Evolutionary conservation across 306 rosid genomes (phyloP).

Genomic region (Inga laurina): DNA sequence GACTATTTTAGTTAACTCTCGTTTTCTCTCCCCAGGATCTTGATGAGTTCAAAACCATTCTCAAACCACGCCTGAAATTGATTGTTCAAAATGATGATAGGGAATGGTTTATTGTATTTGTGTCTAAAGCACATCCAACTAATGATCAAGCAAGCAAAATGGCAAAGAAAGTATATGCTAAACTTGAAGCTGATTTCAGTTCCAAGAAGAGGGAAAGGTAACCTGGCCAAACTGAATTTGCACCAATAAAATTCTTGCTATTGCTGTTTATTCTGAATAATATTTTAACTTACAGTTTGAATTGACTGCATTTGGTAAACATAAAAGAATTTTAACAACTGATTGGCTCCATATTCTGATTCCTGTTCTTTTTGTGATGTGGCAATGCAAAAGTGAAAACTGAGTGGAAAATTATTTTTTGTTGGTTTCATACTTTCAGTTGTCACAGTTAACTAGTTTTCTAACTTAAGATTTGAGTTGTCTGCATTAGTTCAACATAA

Average conservation of each 20-base stretch:
- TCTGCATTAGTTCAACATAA: constrained; percentile 8
- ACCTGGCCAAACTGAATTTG: constrained; percentile 31
- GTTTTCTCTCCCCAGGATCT: constrained; percentile 70
- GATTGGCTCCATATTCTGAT: constrained; percentile 23
- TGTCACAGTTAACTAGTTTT: background rate
- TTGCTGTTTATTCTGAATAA: background rate
- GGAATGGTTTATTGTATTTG: constrained; percentile 96
- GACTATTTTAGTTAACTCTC: constrained; percentile 27
- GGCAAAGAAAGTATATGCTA: constrained; percentile 93
- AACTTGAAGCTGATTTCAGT: constrained; percentile 91
- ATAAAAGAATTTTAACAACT: constrained; percentile 22
- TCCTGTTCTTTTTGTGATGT: constrained; percentile 20
- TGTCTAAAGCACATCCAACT: constrained; percentile 87
- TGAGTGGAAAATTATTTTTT: constrained; percentile 18
- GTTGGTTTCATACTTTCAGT: background rate
- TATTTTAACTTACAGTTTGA: constrained; percentile 22
- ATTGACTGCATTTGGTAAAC: constrained; percentile 14
- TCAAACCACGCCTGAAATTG: constrained; percentile 93
- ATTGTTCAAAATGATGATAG: constrained; percentile 97
- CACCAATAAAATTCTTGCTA: constrained; percentile 6
- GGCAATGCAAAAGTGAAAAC: constrained; percentile 13
- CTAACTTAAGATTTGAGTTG: constrained; percentile 16
- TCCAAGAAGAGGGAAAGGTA: constrained; percentile 96
- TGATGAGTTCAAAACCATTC: constrained; percentile 96
- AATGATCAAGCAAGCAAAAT: constrained; percentile 83